Conservation (phyloP, 306 rosid genomes). For the Acacia crassicarpa region DNA sequence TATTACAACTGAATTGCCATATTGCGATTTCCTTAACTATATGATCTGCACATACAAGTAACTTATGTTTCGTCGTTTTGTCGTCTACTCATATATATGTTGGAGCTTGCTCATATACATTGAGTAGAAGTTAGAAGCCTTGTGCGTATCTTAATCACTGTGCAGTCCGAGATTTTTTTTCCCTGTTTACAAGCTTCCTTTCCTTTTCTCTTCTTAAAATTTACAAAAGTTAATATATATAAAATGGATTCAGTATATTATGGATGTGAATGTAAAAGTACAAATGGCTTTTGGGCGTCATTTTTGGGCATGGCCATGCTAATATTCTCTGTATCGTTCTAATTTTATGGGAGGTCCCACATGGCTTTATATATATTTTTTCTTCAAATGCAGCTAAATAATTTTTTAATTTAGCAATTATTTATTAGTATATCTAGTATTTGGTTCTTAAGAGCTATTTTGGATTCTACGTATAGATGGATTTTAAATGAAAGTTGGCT, state of each 20-base stretch:
- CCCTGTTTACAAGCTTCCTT: too few relatives aligned
- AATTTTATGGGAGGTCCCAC: too few relatives aligned
- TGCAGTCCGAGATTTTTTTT: neutral
- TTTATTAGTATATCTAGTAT: neutral
- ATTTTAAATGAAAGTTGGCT: neutral
- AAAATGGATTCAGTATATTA: neutral
- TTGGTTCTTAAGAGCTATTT: neutral
- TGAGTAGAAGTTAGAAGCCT: neutral
- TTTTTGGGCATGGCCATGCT: too few relatives aligned
- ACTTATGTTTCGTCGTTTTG: neutral
- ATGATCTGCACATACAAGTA: neutral
- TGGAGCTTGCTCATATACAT: neutral
- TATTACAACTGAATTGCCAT: neutral
- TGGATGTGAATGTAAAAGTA: neutral
- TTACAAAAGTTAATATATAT: too few relatives aligned
- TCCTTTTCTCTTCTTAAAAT: neutral
- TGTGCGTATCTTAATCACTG: neutral
- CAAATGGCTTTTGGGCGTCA: neutral
- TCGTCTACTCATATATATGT: neutral
- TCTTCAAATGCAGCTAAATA: neutral
- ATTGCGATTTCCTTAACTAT: neutral
- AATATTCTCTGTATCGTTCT: too few relatives aligned
- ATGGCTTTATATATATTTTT: too few relatives aligned
- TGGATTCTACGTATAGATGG: neutral
- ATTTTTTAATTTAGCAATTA: neutral